These are phyloP conservation scores for Aureobasidium sp. DNA, from an alignment of 2,329 filamentous ascomycete genomes.

Conservation along the genomic window DNA sequence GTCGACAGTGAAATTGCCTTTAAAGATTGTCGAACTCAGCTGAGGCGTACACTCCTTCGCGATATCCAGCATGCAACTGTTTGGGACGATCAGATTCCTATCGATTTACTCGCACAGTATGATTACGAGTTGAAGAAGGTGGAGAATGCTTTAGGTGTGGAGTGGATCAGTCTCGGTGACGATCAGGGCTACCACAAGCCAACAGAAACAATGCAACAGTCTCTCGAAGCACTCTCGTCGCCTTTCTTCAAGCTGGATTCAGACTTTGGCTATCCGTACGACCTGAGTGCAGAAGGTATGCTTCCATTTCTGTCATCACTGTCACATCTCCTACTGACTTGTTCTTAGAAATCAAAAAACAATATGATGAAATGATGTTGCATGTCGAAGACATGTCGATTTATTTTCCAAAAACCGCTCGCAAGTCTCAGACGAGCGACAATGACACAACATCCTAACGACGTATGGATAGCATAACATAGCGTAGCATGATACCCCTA, in stretches of 20 bases:
- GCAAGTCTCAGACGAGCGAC: background rate
- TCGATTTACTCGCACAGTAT: slow-evolving; percentile 25
- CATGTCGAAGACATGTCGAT: background rate
- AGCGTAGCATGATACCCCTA: slow-evolving; percentile 5
- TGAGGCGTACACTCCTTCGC: slow-evolving; percentile 24
- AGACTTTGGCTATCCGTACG: slow-evolving; percentile 27
- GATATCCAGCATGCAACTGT: slow-evolving; percentile 22
- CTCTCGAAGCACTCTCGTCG: slow-evolving; percentile 23
- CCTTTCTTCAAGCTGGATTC: slow-evolving; percentile 22
- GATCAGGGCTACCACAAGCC: slow-evolving; percentile 23
- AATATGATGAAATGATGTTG: background rate
- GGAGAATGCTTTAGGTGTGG: slow-evolving; percentile 26
- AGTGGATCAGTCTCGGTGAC: slow-evolving; percentile 21
- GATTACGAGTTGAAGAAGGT: slow-evolving; percentile 25
- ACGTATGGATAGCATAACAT: background rate
- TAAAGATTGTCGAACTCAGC: slow-evolving; percentile 17
- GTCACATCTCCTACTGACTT: background rate
- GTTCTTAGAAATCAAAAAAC: background rate
- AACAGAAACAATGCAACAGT: slow-evolving; percentile 21
- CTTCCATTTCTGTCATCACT: background rate
- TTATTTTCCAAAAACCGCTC: background rate
- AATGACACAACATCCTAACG: background rate
- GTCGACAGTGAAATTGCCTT: slow-evolving; percentile 22
- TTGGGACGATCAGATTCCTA: slow-evolving; percentile 23
- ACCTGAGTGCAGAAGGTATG: slow-evolving; percentile 12